Percentiles rank a stretch among this genome's conserved stretches.
Evolutionary conservation across 2,329 filamentous ascomycete genomes (phyloP).

Genomic region (Penicillium fuscoglaucum): DNA sequence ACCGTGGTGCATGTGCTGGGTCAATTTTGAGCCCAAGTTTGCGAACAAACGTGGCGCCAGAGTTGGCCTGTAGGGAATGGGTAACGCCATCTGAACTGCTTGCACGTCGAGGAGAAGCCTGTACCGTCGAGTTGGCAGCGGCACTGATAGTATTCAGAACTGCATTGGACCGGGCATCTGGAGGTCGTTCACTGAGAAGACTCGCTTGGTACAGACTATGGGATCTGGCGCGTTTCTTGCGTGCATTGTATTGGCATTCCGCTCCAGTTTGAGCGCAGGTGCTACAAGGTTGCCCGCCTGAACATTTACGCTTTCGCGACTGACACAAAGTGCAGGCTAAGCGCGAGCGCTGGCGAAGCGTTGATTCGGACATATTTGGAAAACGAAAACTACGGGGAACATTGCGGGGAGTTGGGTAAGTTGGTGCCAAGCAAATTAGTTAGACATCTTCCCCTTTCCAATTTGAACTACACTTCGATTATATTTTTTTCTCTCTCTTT

Average conservation of each 20-base stretch:
- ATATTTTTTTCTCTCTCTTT: background rate
- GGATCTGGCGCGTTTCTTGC: constrained; percentile 31
- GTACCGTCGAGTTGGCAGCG: constrained; percentile 7
- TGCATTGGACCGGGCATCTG: constrained; percentile 12
- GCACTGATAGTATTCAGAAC: background rate
- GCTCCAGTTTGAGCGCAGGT: constrained; percentile 57
- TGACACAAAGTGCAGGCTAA: constrained; percentile 55
- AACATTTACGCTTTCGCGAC: constrained; percentile 58
- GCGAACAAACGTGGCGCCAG: constrained; percentile 57
- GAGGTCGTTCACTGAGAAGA: constrained; percentile 13
- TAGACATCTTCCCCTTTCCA: background rate
- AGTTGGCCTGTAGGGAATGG: constrained; percentile 56
- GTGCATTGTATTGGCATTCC: constrained; percentile 51
- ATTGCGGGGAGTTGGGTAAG: constrained; percentile 1
- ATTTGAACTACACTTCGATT: background rate
- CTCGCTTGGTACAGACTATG: constrained; percentile 21
- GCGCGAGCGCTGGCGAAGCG: constrained; percentile 43
- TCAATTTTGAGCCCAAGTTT: constrained; percentile 56
- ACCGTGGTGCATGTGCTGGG: constrained; percentile 53
- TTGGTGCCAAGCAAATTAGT: constrained; percentile 10
- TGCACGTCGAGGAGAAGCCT: constrained; percentile 9
- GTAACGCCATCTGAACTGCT: constrained; percentile 6
- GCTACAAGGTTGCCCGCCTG: constrained; percentile 54
- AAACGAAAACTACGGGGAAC: constrained; percentile 1
- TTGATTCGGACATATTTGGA: constrained; percentile 30